Evolutionary conservation across 371 early-diverging fungal genomes (phyloP), one percentile per base, ranked within the genome.

Genomic region (Rhizopus microsporus): DNA sequence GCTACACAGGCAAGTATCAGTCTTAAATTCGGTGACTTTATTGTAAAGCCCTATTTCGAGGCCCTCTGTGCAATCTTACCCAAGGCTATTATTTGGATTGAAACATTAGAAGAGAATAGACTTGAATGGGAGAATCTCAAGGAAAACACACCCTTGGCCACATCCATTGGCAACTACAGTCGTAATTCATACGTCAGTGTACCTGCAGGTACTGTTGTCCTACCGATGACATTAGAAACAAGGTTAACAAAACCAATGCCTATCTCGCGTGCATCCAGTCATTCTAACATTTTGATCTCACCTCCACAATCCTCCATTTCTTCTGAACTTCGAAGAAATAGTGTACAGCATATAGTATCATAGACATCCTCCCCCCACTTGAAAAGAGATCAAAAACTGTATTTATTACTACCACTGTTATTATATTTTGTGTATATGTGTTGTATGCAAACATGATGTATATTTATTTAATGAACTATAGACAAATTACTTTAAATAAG

Each of bases 11-110:
- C 83, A 17, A 82, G 83, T 53, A 88, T 92, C 51, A 88, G 86
- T 35, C 63, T 94, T 3, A 87, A 87, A 15, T 96, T 96, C 63
- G 87, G 84, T 23, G 89, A 92, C 47, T 84, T 88, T 56, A 85
- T 95, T 6, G 86, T 89, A 5, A 62, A 64, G 17, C 96, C 96
- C 0, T 93, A 89, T 56, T 94, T 92, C 73, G 85, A 87, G 57
- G 78, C 83, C 30, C 73, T 93, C 30, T 85, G 82, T 4, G 81
- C 83, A 6, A 63, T 93, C 9, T 71, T 93, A 12, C 92, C 93
- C 0, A 72, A 75, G 10, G 70, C 77, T 6, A 53, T 51, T 12
- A 44, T 71, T 5, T 76, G 74, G 38, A 43, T 80, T 8, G 60
- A 66, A 15, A 70, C 58, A 15, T 56, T 82, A 23, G 56, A 54